Conservation (phyloP, 2,329 filamentous ascomycete species). For the Epichloe typhina region DNA sequence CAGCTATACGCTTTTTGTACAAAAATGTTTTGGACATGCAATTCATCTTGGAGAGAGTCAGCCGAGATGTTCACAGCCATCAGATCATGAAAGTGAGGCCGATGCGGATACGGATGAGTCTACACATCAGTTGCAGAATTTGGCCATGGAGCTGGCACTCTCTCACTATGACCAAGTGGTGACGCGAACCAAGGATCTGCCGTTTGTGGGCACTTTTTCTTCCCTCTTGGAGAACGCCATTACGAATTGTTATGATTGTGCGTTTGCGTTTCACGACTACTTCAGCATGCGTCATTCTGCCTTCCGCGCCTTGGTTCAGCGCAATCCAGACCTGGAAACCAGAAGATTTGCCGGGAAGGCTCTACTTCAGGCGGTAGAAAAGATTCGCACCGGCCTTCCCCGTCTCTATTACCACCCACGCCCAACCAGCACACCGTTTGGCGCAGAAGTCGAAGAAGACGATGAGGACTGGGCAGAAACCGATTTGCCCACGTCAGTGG, state of each 20-base stretch:
- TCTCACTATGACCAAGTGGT: slow-evolving; percentile 65
- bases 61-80: background rate
- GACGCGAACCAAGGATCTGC: slow-evolving; percentile 54
- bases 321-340: slow-evolving; percentile 42
- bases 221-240: slow-evolving; percentile 34
- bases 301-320: slow-evolving; percentile 52
- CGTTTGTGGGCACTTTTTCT: slow-evolving; percentile 46
- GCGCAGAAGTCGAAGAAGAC: slow-evolving; percentile 12
- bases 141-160: slow-evolving; percentile 42
- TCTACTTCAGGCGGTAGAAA: slow-evolving; percentile 38
- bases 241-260: slow-evolving; percentile 36
- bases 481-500: slow-evolving; percentile 1
- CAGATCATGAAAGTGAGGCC: background rate
- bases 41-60: slow-evolving; percentile 28
- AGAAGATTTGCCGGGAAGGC: slow-evolving; percentile 38
- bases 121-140: slow-evolving; percentile 25
- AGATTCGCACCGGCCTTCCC: slow-evolving; percentile 36
- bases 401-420: slow-evolving; percentile 28
- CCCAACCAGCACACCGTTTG: slow-evolving; percentile 2
- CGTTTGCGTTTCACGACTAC: slow-evolving; percentile 48
- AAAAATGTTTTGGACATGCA: slow-evolving; percentile 45
- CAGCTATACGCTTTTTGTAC: slow-evolving; percentile 54
- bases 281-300: slow-evolving; percentile 40
- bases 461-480: slow-evolving; percentile 16
- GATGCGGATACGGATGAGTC: background rate